These are phyloP conservation scores for Aspergillus hortae DNA, from an alignment of 2,329 filamentous ascomycete genomes.

Conservation along the genomic window DNA sequence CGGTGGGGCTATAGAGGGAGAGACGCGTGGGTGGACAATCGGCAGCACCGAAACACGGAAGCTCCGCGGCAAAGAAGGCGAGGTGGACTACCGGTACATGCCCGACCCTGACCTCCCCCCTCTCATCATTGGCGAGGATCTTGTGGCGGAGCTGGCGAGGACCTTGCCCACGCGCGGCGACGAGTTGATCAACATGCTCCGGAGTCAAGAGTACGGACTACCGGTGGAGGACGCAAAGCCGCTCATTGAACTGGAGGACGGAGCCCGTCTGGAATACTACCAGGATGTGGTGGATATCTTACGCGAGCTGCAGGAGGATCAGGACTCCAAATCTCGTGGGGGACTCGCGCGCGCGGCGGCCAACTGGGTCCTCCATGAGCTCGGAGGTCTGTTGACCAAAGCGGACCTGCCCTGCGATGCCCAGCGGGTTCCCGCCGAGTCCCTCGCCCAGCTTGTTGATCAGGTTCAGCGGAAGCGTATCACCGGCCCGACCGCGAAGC, in stretches of 20 bases:
- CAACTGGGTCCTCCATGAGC: slow-evolving; percentile 74
- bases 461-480: slow-evolving; percentile 44
- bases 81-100: slow-evolving; percentile 98
- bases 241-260: slow-evolving; percentile 71
- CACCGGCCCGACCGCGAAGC: slow-evolving; percentile 58
- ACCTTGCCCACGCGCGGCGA: slow-evolving; percentile 73
- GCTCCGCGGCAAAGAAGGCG: slow-evolving; percentile 88
- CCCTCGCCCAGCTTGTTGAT: slow-evolving; percentile 46
- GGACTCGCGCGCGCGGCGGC: slow-evolving; percentile 49
- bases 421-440: slow-evolving; percentile 37
- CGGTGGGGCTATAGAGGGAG: slow-evolving; percentile 72
- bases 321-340: slow-evolving; percentile 23
- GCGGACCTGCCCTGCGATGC: slow-evolving; percentile 46
- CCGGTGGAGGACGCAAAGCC: slow-evolving; percentile 79
- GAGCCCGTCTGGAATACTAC: slow-evolving; percentile 78
- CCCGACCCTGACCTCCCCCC: slow-evolving; percentile 88
- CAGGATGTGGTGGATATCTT: slow-evolving; percentile 42
- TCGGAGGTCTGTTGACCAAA: slow-evolving; percentile 61
- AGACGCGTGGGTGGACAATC: slow-evolving; percentile 90
- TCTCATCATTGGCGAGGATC: slow-evolving; percentile 66
- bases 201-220: slow-evolving; percentile 60
- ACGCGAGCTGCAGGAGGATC: slow-evolving; percentile 22
- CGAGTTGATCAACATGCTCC: slow-evolving; percentile 60
- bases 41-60: slow-evolving; percentile 77
- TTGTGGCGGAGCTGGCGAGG: slow-evolving; percentile 61